These are phyloP conservation scores for Phytophthora syringae DNA, from an alignment of 352 stramenopile species.

Conservation along the genomic window DNA sequence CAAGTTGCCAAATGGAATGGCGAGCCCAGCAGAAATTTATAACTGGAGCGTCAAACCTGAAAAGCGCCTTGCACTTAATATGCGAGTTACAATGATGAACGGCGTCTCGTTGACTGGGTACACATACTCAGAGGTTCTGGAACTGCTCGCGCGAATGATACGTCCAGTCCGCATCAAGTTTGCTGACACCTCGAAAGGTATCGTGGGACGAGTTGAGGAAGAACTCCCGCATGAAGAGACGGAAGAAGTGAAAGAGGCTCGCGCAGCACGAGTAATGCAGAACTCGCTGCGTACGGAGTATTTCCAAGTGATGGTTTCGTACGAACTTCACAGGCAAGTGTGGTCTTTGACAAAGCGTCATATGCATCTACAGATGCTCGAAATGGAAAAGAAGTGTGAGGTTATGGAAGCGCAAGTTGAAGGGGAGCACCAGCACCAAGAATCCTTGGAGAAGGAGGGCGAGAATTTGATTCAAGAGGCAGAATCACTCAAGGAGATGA, in stretches of 20 bases:
- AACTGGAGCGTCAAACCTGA: constrained; percentile 91
- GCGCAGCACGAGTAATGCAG: constrained; percentile 61
- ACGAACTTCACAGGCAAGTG: constrained; percentile 81
- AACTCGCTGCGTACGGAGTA: constrained; percentile 77
- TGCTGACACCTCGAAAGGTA: constrained; percentile 81
- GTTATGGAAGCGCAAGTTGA: constrained; percentile 60
- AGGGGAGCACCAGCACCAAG: constrained; percentile 47
- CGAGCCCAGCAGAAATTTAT: constrained; percentile 89
- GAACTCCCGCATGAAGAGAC: constrained; percentile 66
- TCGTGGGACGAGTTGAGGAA: constrained; percentile 82
- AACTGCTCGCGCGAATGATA: constrained; percentile 68
- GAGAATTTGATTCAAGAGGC: constrained; percentile 65
- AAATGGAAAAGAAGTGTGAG: constrained; percentile 65
- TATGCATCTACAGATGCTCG: constrained; percentile 54
- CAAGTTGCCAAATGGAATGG: constrained; percentile 83
- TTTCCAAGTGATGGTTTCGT: constrained; percentile 75
- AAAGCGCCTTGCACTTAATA: constrained; percentile 80
- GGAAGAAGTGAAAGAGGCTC: constrained; percentile 72
- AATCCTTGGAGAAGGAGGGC: constrained; percentile 62
- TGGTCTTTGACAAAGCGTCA: constrained; percentile 64
- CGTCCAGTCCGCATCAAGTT: constrained; percentile 86
- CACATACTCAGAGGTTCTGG: constrained; percentile 83
- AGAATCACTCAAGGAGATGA: constrained; percentile 55
- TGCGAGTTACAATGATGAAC: constrained; percentile 88
- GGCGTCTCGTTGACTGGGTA: constrained; percentile 75